These are phyloP conservation scores for Torulaspora pretoriensis DNA, from an alignment of 1,139 yeast species.

Conservation along the genomic window DNA sequence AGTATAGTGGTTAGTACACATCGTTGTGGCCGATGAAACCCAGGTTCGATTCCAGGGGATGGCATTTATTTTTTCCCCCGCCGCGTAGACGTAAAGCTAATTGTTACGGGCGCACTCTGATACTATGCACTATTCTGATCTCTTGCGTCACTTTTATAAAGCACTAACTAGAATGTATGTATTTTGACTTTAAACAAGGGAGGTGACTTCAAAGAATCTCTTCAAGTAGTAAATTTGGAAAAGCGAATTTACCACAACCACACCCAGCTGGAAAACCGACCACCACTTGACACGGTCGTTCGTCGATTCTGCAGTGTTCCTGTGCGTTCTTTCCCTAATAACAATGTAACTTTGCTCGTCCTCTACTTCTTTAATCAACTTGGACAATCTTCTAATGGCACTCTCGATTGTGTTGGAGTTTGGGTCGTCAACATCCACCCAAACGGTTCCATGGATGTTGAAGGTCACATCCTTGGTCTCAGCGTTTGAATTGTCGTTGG, in stretches of 20 bases:
- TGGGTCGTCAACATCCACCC: constrained; percentile 80
- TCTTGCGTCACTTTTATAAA: not conserved
- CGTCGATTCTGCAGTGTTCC: constrained; percentile 97
- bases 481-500: constrained; percentile 71
- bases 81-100: too few relatives aligned
- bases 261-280: constrained; percentile 86
- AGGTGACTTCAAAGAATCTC: constrained; percentile 92
- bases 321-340: constrained; percentile 93
- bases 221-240: constrained; percentile 93
- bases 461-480: constrained; percentile 89
- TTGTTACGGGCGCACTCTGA: too few relatives aligned
- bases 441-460: constrained; percentile 90
- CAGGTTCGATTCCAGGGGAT: constrained; percentile 40
- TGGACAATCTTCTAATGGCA: constrained; percentile 72
- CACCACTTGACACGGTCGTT: constrained; percentile 97
- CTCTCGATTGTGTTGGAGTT: constrained; percentile 78
- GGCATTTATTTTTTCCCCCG: constrained; percentile 21
- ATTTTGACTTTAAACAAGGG: constrained; percentile 54
- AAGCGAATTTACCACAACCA: constrained; percentile 79
- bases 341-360: constrained; percentile 92
- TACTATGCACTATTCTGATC: not conserved
- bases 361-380: constrained; percentile 77
- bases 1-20: constrained; percentile 32
- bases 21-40: constrained; percentile 42
- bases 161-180: constrained; percentile 3